Evolutionary conservation across 2,329 filamentous ascomycete species (phyloP), one percentile per base, ranked within the genome.

Genomic region (Cladophialophora yegresii): DNA sequence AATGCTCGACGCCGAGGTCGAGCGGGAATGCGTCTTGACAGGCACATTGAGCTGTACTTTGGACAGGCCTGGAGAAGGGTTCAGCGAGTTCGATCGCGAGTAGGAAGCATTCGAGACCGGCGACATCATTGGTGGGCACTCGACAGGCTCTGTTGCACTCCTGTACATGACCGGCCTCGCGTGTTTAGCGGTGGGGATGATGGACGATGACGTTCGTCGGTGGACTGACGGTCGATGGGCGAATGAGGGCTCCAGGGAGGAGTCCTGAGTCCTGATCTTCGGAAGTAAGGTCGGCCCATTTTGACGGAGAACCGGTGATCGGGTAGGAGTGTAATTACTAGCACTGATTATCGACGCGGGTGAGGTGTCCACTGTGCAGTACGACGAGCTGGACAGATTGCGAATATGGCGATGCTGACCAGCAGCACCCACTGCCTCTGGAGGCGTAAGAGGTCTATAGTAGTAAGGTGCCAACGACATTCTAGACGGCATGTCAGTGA

Each of bases 211-310:
- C 12, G 61, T 62, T 53, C 66, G 40, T 58, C 64, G 62, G 32
- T 68, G 64, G 33, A 51, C 51, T 9, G 63, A 55, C 43, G 66
- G 58, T 13, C 60, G 63, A 58, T 61, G 57, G 53, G 51, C 59
- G 8, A 43, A 36, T 13, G 23, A 59, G 53, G 64, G 49, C 54
- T 68, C 66, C 13, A 49, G 26, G 23, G 61, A 60, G 36, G 93
- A 89, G 78, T 96, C 92, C 78, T 95, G 92, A 47, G 86, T 86
- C 66, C 92, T 86, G 79, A 96, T 93, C 83, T 92, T 95, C 73
- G 92, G 92, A 33, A 96, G 83, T 65, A 96, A 81, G 55, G 91
- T 81, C 58, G 91, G 91, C 22, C 79, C 80, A 58, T 91, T 91
- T 78, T 92, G 89, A 67, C 91, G 89, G 66, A 88, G 85, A 71